Conservation (phyloP, 768 basidiomycete species). For the Leccinum sublutescens region DNA sequence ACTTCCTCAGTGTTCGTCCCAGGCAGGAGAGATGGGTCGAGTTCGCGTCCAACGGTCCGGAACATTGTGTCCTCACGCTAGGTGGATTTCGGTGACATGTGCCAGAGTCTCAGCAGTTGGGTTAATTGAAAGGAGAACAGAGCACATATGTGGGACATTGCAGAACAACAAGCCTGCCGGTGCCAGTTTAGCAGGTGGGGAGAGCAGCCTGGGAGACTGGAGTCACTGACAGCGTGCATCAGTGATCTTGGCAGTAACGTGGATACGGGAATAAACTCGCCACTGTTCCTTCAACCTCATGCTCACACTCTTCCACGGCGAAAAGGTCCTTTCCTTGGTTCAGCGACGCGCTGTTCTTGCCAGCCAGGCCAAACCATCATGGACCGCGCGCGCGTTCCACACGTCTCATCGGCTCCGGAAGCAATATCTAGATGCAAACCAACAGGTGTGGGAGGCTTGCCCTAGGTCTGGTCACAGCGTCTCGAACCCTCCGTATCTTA, state of each 20-base stretch:
- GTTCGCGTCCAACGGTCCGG: neutral
- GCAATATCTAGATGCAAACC: conserved; percentile 47
- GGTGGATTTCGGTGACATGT: neutral
- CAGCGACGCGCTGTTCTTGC: conserved; percentile 7
- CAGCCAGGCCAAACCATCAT: conserved; percentile 23
- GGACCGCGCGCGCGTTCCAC: conserved; percentile 36
- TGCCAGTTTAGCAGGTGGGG: neutral
- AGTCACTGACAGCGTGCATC: neutral
- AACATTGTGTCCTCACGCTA: neutral
- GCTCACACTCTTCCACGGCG: conserved; percentile 17
- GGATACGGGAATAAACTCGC: neutral
- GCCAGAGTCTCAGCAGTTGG: too few species aligned
- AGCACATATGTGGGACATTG: neutral
- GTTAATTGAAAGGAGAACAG: too few species aligned
- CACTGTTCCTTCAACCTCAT: neutral
- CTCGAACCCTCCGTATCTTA: conserved; percentile 13
- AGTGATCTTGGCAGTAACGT: neutral
- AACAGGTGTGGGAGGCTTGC: conserved; percentile 34
- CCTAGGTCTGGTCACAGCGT: neutral
- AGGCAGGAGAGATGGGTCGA: neutral
- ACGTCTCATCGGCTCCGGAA: conserved; percentile 31
- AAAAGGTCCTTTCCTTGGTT: conserved; percentile 2
- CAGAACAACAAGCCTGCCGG: neutral
- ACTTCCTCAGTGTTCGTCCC: neutral
- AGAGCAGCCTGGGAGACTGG: neutral